Evolutionary conservation across 1,139 yeast genomes (phyloP).

Genomic region (Petasospora rhodanensis): DNA sequence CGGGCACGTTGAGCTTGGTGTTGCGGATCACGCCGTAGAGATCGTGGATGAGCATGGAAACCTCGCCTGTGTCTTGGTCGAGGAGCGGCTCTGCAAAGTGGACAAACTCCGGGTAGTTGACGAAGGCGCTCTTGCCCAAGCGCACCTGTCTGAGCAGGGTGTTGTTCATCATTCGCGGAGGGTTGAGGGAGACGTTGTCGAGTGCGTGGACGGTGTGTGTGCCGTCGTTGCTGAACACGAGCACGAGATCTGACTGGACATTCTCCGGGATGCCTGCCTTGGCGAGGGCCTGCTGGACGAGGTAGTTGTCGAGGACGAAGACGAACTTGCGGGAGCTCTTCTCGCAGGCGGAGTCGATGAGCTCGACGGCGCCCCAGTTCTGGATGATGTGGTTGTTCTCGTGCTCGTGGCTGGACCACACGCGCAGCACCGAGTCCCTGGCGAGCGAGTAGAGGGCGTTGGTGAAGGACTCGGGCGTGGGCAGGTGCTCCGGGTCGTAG

Average conservation of each 20-base stretch:
- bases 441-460: conserved; percentile 22
- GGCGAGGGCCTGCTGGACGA: conserved; percentile 40
- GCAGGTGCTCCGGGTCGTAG: conserved; percentile 22
- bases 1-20: conserved; percentile 37
- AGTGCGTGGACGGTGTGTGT: conserved; percentile 44
- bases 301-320: conserved; percentile 53
- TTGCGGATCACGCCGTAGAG: conserved; percentile 45
- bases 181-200: conserved; percentile 46
- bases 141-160: conserved; percentile 23
- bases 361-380: conserved; percentile 54
- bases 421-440: conserved; percentile 45
- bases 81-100: conserved; percentile 30
- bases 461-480: conserved; percentile 15
- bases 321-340: conserved; percentile 31
- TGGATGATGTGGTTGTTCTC: conserved; percentile 55
- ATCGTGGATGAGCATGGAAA: conserved; percentile 48
- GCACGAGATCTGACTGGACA: conserved; percentile 48
- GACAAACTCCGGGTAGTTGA: conserved; percentile 28
- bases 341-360: conserved; percentile 27
- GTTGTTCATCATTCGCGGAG: conserved; percentile 36
- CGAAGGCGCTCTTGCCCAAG: conserved; percentile 26
- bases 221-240: conserved; percentile 46
- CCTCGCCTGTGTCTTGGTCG: conserved; percentile 23
- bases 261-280: too few species aligned
- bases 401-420: conserved; percentile 70